Conservation (phyloP, 1,284 basidiomycete genomes). For the Apiotrichum veenhuisii region DNA sequence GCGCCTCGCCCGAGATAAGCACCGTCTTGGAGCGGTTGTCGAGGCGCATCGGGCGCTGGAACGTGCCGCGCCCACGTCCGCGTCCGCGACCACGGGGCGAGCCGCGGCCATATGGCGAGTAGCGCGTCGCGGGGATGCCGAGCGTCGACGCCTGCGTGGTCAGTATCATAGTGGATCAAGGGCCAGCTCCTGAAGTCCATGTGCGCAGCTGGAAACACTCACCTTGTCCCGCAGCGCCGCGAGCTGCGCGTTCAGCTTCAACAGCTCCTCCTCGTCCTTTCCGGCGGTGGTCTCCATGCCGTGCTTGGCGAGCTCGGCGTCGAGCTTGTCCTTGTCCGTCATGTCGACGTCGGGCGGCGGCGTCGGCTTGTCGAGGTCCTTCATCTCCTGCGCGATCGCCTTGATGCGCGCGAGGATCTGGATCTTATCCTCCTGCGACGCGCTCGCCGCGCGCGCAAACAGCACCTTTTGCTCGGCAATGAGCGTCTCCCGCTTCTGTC, state of each 20-base stretch:
- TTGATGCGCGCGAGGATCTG: slow-evolving; percentile 70
- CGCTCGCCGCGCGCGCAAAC: slow-evolving; percentile 64
- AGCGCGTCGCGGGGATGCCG: slow-evolving; percentile 39
- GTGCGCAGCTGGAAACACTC: slow-evolving; percentile 21
- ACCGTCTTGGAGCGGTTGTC: slow-evolving; percentile 86
- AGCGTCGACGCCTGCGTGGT: slow-evolving; percentile 34
- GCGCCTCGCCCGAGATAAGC: slow-evolving; percentile 63
- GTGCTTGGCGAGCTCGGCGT: slow-evolving; percentile 64
- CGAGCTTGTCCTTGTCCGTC: slow-evolving; percentile 37
- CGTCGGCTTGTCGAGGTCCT: slow-evolving; percentile 45
- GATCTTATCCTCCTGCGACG: slow-evolving; percentile 65
- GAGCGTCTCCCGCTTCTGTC: slow-evolving; percentile 72
- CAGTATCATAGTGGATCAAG: neutral
- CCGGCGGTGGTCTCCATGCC: slow-evolving; percentile 53
- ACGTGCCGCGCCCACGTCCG: slow-evolving; percentile 56
- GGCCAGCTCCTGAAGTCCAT: neutral
- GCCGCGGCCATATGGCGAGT: slow-evolving; percentile 62
- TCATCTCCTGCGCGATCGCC: slow-evolving; percentile 77
- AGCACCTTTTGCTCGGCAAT: slow-evolving; percentile 86
- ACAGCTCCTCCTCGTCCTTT: slow-evolving; percentile 51
- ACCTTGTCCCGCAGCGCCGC: slow-evolving; percentile 56
- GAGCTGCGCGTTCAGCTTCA: slow-evolving; percentile 39
- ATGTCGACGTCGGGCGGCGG: slow-evolving; percentile 46
- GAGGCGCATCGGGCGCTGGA: slow-evolving; percentile 66
- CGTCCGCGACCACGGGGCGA: slow-evolving; percentile 57